A percentile compares a stretch with the other conserved stretches of the same genome.
Conservation (phyloP, 2,329 filamentous ascomycete genomes). For the Verticillium longisporum region DNA sequence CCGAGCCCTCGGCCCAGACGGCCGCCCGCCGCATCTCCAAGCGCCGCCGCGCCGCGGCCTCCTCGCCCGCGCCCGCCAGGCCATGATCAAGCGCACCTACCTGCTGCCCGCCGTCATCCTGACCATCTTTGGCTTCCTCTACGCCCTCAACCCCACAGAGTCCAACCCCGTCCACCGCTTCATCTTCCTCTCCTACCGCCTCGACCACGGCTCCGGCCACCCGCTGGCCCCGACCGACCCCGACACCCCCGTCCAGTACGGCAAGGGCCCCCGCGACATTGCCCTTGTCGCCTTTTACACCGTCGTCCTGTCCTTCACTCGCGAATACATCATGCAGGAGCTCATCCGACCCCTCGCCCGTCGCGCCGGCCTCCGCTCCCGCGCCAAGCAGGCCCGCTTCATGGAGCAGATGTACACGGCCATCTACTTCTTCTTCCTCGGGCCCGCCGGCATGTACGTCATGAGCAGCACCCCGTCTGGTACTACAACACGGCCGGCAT, state of each 20-base stretch:
- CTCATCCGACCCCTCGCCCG: constrained; percentile 71
- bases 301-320: constrained; percentile 83
- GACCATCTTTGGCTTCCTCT: constrained; percentile 56
- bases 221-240: constrained; percentile 56
- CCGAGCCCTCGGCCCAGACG: neutral
- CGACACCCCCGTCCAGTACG: constrained; percentile 66
- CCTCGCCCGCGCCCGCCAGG: constrained; percentile 40
- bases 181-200: constrained; percentile 84
- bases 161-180: constrained; percentile 75
- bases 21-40: constrained; percentile 39
- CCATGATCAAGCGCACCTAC: constrained; percentile 55
- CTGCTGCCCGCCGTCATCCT: constrained; percentile 63
- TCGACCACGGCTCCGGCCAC: constrained; percentile 42
- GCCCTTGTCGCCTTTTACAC: constrained; percentile 87
- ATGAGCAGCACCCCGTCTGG: constrained; percentile 90
- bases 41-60: constrained; percentile 49
- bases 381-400: constrained; percentile 80
- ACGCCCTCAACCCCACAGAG: constrained; percentile 67
- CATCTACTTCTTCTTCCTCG: constrained; percentile 78
- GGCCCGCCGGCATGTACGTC: constrained; percentile 79
- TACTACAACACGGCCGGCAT: constrained; percentile 90
- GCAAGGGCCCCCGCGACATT: constrained; percentile 81
- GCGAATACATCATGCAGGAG: constrained; percentile 94
- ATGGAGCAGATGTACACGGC: constrained; percentile 97
- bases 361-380: constrained; percentile 59